Evolutionary conservation across 2,329 filamentous ascomycete species (phyloP).

Genomic region (Neofusicoccum parvum): DNA sequence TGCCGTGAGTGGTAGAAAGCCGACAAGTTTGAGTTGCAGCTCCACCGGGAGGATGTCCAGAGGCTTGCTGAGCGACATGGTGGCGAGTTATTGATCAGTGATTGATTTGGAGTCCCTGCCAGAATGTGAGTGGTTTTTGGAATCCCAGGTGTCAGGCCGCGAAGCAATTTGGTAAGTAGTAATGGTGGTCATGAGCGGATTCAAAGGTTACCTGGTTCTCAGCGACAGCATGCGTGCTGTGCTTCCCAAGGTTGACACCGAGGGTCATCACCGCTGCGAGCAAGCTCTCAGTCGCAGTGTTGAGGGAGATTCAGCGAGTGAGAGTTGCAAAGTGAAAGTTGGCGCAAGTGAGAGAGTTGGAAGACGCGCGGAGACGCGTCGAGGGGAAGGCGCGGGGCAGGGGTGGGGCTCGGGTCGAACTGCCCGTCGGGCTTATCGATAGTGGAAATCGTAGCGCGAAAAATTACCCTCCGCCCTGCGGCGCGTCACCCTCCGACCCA

Average conservation of each 20-base stretch:
- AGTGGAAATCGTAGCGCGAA: background rate
- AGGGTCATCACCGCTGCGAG: background rate
- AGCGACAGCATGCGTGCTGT: background rate
- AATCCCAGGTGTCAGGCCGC: too few relatives aligned
- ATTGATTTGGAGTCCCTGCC: too few relatives aligned
- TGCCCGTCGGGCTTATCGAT: conserved; percentile 8
- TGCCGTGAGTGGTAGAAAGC: background rate
- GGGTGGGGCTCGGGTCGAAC: conserved; percentile 1
- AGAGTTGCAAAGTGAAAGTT: background rate
- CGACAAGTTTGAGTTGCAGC: background rate
- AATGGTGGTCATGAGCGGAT: background rate
- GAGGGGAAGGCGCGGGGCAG: background rate
- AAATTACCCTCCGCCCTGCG: conserved; percentile 11
- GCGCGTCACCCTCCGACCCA: background rate
- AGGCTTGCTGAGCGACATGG: background rate
- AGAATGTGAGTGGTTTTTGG: too few relatives aligned
- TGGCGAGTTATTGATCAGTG: background rate
- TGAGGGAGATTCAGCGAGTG: too few relatives aligned
- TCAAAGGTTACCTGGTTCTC: background rate
- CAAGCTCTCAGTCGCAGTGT: background rate
- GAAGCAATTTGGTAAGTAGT: background rate
- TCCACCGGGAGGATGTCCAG: background rate
- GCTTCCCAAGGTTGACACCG: too few relatives aligned
- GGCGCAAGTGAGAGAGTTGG: background rate
- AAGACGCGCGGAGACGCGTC: background rate